Base-by-base conservation (phyloP, 495 filamentous ascomycete species). In the Corynascus novoguineensis region DNA sequence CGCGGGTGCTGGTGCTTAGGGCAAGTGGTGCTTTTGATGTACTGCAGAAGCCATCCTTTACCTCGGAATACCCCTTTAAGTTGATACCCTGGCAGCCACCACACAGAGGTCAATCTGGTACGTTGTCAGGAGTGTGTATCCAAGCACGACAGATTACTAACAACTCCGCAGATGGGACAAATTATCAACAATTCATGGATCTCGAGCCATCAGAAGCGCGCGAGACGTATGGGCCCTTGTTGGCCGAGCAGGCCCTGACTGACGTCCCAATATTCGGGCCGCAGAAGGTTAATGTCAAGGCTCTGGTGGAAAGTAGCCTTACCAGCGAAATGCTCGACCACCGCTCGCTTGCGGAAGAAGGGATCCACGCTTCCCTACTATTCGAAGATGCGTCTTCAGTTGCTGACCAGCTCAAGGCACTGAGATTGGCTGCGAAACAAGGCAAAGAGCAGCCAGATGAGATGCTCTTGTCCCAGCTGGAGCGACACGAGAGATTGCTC, bases 1-100 rank as follows among this genome's bases (percentile, higher is more conserved):
- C 87, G 21, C 81, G 83, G 46, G 78, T 83, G 32, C 73, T 95
- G 58, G 83, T 85, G 5, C 71, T 92, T 15, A 79, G 85, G 44
- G 84, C 83, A 5, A 83, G 83, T 65, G 84, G 86, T n/a, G 68
- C 75, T 3, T 77, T 91, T 44, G 83, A 83, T 15, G 80, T 91
- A 22, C 60, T 88, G 8, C 81, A 83, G 52, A 83, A 84, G 59
- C 82, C 84, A 11, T 78, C 81, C 12, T 72, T 69, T 57, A 78
- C 78, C 10, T 71, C 77, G 0, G 71, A 74, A 56, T 76, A 80
- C 53, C 61, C 78, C 25, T 78, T 71, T 37, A 73, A 78, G 50
- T 58, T 82, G 59, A 64, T 78, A 21, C 74, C 75, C 2, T 79
- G 76, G 76, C 64, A 68, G 48, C 50, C 71, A 2, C 74, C 76